A percentile compares a stretch with the other conserved stretches of the same genome.
phyloP scores from a whole-genome alignment of 2,329 filamentous ascomycete species.

The Xylariomycetidae sp. region DNA sequence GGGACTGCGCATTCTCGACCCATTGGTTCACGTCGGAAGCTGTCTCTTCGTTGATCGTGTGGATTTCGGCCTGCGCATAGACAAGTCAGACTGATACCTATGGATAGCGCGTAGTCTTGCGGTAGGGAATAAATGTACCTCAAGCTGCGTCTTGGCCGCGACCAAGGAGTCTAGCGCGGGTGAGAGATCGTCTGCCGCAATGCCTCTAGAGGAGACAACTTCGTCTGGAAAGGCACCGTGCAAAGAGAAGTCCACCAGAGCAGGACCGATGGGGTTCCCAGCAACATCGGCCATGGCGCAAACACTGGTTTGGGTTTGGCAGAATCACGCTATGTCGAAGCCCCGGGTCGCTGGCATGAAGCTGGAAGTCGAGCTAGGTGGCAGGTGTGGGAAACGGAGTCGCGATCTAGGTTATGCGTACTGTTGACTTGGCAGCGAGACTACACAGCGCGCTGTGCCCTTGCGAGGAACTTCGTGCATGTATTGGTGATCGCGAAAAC shows the following conservation, averaged over 20 bases:
- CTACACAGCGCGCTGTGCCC: too few species aligned
- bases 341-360: too few species aligned
- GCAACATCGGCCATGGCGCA: too few species aligned
- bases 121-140: slow-evolving; percentile 28
- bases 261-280: slow-evolving; percentile 42
- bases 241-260: slow-evolving; percentile 57
- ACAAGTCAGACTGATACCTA: too few species aligned
- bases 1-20: slow-evolving; percentile 75
- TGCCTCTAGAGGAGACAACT: slow-evolving; percentile 31
- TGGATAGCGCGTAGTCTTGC: neutral
- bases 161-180: slow-evolving; percentile 35
- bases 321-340: too few species aligned
- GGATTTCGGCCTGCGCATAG: slow-evolving; percentile 58
- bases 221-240: slow-evolving; percentile 43
- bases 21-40: slow-evolving; percentile 77
- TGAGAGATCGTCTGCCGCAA: slow-evolving; percentile 31
- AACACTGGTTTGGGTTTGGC: too few species aligned
- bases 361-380: too few species aligned
- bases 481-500: too few species aligned
- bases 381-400: too few species aligned
- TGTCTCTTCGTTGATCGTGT: slow-evolving; percentile 67
- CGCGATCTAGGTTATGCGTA: too few species aligned
- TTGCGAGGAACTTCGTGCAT: too few species aligned
- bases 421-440: too few species aligned
- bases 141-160: slow-evolving; percentile 36